phyloP scores from a whole-genome alignment of 169 alveolate genomes.

The Plasmodium adleri region DNA sequence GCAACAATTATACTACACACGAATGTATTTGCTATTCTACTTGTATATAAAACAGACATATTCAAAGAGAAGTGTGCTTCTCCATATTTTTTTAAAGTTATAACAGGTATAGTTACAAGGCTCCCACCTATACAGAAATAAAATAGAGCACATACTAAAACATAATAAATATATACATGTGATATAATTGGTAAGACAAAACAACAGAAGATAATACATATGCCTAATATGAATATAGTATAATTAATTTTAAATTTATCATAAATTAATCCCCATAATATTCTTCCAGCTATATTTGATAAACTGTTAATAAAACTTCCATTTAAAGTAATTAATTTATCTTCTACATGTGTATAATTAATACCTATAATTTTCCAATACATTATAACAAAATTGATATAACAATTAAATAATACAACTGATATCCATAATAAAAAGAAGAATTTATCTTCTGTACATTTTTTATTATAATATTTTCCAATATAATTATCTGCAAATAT shows the following conservation, averaged over 20 bases:
- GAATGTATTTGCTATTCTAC: conserved; percentile 62
- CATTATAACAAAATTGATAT: conserved; percentile 57
- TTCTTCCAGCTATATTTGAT: conserved; percentile 43
- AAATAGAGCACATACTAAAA: conserved; percentile 22
- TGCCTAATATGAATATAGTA: conserved; percentile 41
- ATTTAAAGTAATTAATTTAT: conserved; percentile 30
- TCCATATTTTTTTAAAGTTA: conserved; percentile 62
- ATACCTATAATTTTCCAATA: conserved; percentile 71
- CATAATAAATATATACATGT: conserved; percentile 32
- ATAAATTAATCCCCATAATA: conserved; percentile 52
- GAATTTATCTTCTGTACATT: conserved; percentile 47
- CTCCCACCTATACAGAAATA: conserved; percentile 66
- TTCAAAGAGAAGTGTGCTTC: conserved; percentile 36
- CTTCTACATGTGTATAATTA: conserved; percentile 46
- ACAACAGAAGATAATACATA: conserved; percentile 18
- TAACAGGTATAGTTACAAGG: conserved; percentile 52
- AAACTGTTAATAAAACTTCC: conserved; percentile 56
- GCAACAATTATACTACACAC: conserved; percentile 34
- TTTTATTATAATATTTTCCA: conserved; percentile 32
- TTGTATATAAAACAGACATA: conserved; percentile 55
- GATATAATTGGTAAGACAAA: conserved; percentile 37
- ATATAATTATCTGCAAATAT: not conserved
- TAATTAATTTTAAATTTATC: conserved; percentile 6
- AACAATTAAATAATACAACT: conserved; percentile 34
- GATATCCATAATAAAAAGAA: conserved; percentile 55